These are phyloP conservation scores for Mycena floridula DNA, from an alignment of 768 basidiomycete genomes.

Conservation along the genomic window DNA sequence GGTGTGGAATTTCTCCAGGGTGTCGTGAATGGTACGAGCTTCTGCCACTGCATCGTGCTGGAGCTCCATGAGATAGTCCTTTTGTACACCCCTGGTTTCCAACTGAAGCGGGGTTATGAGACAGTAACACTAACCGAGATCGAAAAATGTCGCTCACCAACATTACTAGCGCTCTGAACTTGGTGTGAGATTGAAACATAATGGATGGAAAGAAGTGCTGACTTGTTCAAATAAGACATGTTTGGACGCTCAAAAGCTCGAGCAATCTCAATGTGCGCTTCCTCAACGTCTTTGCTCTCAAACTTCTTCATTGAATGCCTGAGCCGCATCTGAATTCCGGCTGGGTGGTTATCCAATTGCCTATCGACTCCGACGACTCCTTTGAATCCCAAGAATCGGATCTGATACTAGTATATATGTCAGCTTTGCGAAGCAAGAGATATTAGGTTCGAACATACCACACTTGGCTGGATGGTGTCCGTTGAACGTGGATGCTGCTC, in stretches of 20 bases:
- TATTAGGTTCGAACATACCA: too few relatives aligned
- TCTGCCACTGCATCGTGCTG: conserved; percentile 54
- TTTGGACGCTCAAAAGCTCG: conserved; percentile 55
- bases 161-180: conserved; percentile 62
- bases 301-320: conserved; percentile 78
- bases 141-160: too few relatives aligned
- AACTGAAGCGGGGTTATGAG: too few relatives aligned
- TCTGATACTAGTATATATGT: conserved; percentile 51
- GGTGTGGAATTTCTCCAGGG: conserved; percentile 37
- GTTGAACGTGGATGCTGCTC: conserved; percentile 28
- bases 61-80: conserved; percentile 51
- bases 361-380: conserved; percentile 71
- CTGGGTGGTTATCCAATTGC: conserved; percentile 33
- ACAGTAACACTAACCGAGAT: too few relatives aligned
- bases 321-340: conserved; percentile 61
- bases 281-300: conserved; percentile 35
- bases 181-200: background rate
- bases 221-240: conserved; percentile 70
- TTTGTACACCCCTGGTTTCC: conserved; percentile 65
- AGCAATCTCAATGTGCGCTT: conserved; percentile 71
- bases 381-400: conserved; percentile 80
- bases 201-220: background rate
- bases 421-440: background rate
- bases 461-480: conserved; percentile 45
- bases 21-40: conserved; percentile 55